Percentiles rank a stretch among this genome's conserved stretches.
Evolutionary conservation across 1,284 basidiomycete species (phyloP).

Genomic region (Coriolopsis trogii): DNA sequence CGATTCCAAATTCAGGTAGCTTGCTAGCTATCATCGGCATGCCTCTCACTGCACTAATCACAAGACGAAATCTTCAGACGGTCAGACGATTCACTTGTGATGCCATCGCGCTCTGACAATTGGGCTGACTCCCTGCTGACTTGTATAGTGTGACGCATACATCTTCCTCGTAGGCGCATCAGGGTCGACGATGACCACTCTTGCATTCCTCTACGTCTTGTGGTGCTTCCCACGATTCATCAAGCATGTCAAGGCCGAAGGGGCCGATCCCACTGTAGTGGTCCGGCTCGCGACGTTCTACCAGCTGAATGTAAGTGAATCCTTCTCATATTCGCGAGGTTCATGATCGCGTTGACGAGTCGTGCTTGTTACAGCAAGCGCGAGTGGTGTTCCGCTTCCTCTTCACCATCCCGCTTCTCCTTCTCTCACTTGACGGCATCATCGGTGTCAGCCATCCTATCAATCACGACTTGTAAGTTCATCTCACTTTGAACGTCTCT

Average conservation of each 20-base stretch:
- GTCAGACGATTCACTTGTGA: constrained; percentile 38
- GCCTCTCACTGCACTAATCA: constrained; percentile 64
- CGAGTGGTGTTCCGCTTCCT: constrained; percentile 72
- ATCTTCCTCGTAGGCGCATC: constrained; percentile 69
- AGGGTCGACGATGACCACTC: constrained; percentile 62
- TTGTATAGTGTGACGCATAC: constrained; percentile 67
- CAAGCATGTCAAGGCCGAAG: constrained; percentile 63
- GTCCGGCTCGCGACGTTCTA: constrained; percentile 71
- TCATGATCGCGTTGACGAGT: constrained; percentile 4
- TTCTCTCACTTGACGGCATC: constrained; percentile 64
- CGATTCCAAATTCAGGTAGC: constrained; percentile 48
- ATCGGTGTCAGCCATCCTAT: constrained; percentile 46
- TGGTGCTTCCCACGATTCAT: constrained; percentile 69
- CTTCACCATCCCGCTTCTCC: constrained; percentile 65
- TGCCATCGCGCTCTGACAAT: neutral
- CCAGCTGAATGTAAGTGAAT: constrained; percentile 65
- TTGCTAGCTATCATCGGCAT: constrained; percentile 62
- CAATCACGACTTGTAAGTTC: constrained; percentile 53
- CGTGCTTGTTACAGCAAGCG: constrained; percentile 44
- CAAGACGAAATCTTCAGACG: constrained; percentile 54
- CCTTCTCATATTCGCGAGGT: neutral
- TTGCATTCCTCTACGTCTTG: constrained; percentile 70
- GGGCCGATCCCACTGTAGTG: constrained; percentile 71
- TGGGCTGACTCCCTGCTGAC: no score
- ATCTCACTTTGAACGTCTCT: neutral